These are phyloP conservation scores for Colletotrichum australisinense DNA, from an alignment of 2,329 filamentous ascomycete species.

Conservation along the genomic window DNA sequence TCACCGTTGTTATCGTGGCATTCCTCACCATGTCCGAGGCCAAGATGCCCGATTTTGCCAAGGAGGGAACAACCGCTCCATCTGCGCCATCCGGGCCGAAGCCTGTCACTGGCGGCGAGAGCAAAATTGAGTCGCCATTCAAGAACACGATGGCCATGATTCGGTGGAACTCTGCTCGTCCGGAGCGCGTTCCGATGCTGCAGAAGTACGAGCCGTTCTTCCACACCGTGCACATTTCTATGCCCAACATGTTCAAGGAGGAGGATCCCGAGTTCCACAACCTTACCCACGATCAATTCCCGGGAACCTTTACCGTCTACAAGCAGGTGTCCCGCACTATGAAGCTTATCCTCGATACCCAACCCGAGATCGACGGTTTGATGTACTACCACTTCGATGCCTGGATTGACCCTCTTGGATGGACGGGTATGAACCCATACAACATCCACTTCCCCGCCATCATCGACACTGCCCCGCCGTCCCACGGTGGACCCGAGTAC, in stretches of 20 bases:
- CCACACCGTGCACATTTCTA: slow-evolving; percentile 43
- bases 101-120: slow-evolving; percentile 28
- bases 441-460: slow-evolving; percentile 44
- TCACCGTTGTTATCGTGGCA: slow-evolving; percentile 38
- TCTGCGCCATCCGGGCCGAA: neutral
- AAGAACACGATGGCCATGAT: slow-evolving; percentile 44
- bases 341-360: slow-evolving; percentile 43
- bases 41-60: slow-evolving; percentile 35
- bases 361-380: slow-evolving; percentile 43
- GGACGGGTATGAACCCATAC: slow-evolving; percentile 39
- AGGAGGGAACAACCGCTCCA: slow-evolving; percentile 8
- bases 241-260: slow-evolving; percentile 37
- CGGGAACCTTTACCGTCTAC: slow-evolving; percentile 38
- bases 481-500: slow-evolving; percentile 37
- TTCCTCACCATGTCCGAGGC: slow-evolving; percentile 37
- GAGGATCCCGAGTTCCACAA: slow-evolving; percentile 38
- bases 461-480: slow-evolving; percentile 32
- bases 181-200: slow-evolving; percentile 42
- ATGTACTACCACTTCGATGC: slow-evolving; percentile 48
- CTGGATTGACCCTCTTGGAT: slow-evolving; percentile 46
- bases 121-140: slow-evolving; percentile 40
- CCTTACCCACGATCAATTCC: slow-evolving; percentile 43
- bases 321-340: slow-evolving; percentile 43
- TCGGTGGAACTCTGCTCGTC: slow-evolving; percentile 41
- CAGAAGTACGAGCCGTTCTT: slow-evolving; percentile 46